phyloP scores from a whole-genome alignment of 2,329 filamentous ascomycete genomes.

The Fusarium torulosum region DNA sequence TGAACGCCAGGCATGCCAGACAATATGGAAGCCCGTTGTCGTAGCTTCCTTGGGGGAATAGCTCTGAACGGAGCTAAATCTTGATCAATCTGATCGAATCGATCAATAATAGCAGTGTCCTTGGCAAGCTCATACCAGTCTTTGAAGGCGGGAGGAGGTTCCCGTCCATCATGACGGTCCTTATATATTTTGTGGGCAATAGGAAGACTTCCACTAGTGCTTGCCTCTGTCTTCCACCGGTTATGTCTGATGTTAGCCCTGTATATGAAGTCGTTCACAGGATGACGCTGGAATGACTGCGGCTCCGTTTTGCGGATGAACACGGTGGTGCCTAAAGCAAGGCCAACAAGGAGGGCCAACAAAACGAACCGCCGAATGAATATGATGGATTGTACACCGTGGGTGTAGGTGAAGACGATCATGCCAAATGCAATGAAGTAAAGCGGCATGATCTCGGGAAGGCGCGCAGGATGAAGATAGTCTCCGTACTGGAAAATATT shows the following conservation, averaged over 20 bases:
- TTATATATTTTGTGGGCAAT: constrained; percentile 64
- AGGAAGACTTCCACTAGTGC: constrained; percentile 60
- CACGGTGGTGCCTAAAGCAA: constrained; percentile 56
- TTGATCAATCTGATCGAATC: constrained; percentile 82
- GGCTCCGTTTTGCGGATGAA: constrained; percentile 52
- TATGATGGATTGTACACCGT: constrained; percentile 59
- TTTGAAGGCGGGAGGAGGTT: constrained; percentile 84
- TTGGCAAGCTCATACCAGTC: constrained; percentile 86
- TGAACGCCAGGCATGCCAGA: constrained; percentile 59
- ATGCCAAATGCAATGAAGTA: constrained; percentile 58
- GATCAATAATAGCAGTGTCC: constrained; percentile 80
- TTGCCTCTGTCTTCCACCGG: constrained; percentile 63
- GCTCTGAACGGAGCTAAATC: constrained; percentile 84
- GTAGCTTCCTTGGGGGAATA: constrained; percentile 74
- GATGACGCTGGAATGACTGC: constrained; percentile 56
- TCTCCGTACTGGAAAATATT: constrained; percentile 57
- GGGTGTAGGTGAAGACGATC: constrained; percentile 58
- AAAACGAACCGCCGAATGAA: constrained; percentile 59
- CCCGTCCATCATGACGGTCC: constrained; percentile 69
- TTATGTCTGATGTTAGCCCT: constrained; percentile 61
- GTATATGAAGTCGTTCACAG: constrained; percentile 64
- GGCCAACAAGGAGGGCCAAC: constrained; percentile 54
- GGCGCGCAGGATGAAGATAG: constrained; percentile 59
- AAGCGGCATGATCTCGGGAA: constrained; percentile 55
- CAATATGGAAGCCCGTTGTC: constrained; percentile 65